These are phyloP conservation scores for Podospora tetraspora DNA, from an alignment of 495 filamentous ascomycete genomes.

Conservation along the genomic window DNA sequence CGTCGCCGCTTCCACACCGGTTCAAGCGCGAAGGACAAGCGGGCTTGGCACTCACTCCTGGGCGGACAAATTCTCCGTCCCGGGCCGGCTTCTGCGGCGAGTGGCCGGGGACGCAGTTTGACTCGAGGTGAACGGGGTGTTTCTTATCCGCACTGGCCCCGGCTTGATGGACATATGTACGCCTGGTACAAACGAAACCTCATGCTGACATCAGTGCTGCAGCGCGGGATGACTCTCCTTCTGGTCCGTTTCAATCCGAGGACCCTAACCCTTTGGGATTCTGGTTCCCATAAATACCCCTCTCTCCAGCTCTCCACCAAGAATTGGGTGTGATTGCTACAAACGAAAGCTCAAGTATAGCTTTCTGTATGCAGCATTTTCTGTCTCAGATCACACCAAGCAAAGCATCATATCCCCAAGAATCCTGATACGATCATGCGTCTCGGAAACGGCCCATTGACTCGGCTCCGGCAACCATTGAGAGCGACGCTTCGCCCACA, in stretches of 20 bases:
- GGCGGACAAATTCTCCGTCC: background rate
- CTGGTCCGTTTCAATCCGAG: background rate
- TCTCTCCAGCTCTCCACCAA: background rate
- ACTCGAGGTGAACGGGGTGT: background rate
- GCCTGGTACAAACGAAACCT: background rate
- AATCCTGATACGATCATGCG: background rate
- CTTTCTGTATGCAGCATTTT: background rate
- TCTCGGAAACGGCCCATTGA: background rate
- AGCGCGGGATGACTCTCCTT: background rate
- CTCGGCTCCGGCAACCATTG: background rate
- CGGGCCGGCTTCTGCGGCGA: background rate
- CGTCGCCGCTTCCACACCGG: background rate
- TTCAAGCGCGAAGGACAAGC: background rate
- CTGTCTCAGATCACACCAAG: background rate
- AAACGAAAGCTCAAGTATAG: background rate
- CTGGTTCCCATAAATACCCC: background rate
- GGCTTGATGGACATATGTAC: background rate
- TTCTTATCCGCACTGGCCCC: background rate
- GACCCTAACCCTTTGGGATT: background rate
- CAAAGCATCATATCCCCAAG: background rate
- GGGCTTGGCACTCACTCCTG: background rate
- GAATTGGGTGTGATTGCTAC: background rate
- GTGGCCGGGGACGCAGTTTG: background rate
- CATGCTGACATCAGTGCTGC: background rate
- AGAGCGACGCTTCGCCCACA: background rate